A percentile compares a stretch with the other conserved stretches of the same genome.
Evolutionary conservation across 2,329 filamentous ascomycete genomes (phyloP).

Genomic region (Penicillium thymicola): DNA sequence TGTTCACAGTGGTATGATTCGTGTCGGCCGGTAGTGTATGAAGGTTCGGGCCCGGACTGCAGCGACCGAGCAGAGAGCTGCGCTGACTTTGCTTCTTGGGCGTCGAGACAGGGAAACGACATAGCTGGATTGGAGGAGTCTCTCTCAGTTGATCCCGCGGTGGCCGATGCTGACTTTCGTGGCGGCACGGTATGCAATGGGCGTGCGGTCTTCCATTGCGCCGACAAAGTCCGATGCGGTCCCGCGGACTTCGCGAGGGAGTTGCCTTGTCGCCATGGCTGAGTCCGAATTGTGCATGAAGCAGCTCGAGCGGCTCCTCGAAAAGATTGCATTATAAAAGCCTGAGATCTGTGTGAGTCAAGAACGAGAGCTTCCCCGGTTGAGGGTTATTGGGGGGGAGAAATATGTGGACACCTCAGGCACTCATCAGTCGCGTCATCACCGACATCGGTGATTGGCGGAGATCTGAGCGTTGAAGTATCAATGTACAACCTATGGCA

Average conservation of each 20-base stretch:
- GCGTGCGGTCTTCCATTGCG: constrained; percentile 14
- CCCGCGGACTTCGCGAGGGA: constrained; percentile 1
- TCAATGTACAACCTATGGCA: neutral
- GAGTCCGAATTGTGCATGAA: constrained; percentile 14
- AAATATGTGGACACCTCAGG: constrained; percentile 15
- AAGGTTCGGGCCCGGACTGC: constrained; percentile 80
- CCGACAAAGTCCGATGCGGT: constrained; percentile 16
- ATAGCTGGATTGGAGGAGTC: constrained; percentile 73
- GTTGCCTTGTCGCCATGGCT: constrained; percentile 17
- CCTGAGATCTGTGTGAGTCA: neutral
- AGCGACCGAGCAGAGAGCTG: constrained; percentile 66
- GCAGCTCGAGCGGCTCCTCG: constrained; percentile 19
- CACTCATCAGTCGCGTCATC: constrained; percentile 19
- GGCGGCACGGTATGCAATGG: constrained; percentile 21
- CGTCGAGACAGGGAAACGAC: constrained; percentile 86
- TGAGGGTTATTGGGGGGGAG: constrained; percentile 7
- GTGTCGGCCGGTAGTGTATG: constrained; percentile 88
- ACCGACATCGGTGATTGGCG: constrained; percentile 17
- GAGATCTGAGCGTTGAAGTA: neutral
- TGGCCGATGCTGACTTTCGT: constrained; percentile 16
- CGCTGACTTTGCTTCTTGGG: constrained; percentile 73
- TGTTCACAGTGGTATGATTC: constrained; percentile 70
- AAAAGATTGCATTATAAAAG: constrained; percentile 20
- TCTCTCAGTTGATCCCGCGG: constrained; percentile 18
- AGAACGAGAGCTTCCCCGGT: neutral